Conservation (phyloP, 2,329 filamentous ascomycete genomes). For the Chaetomium globosum region DNA sequence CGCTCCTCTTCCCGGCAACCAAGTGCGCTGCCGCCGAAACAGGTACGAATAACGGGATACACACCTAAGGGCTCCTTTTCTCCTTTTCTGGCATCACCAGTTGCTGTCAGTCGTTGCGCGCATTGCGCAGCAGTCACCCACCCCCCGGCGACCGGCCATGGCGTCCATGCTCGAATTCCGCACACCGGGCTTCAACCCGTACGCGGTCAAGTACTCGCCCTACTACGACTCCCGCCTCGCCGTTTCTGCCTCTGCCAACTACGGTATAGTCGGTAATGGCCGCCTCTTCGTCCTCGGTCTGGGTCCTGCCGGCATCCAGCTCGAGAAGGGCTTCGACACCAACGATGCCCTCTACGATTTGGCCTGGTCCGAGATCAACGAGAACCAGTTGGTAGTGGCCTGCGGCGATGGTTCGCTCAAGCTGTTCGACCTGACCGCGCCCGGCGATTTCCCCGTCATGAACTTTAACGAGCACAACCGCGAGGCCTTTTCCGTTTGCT, state of each 20-base stretch:
- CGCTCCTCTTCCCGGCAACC: constrained; percentile 6
- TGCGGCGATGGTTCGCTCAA: constrained; percentile 94
- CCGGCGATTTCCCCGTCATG: constrained; percentile 83
- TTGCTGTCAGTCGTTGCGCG: constrained; percentile 8
- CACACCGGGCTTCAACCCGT: constrained; percentile 92
- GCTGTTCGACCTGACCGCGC: constrained; percentile 76
- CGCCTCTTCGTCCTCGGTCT: constrained; percentile 82
- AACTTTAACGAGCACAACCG: constrained; percentile 92
- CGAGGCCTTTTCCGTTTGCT: constrained; percentile 89
- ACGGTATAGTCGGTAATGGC: constrained; percentile 95
- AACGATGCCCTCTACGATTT: constrained; percentile 96
- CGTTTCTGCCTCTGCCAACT: constrained; percentile 89
- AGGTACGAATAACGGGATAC: background rate
- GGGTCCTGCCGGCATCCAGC: constrained; percentile 78
- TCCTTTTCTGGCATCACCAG: background rate
- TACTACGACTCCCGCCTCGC: constrained; percentile 96
- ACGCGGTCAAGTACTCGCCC: constrained; percentile 96
- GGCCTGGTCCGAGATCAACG: constrained; percentile 93
- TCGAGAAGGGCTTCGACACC: constrained; percentile 92
- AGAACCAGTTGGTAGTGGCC: constrained; percentile 87
- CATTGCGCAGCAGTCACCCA: constrained; percentile 13
- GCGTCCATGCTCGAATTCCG: constrained; percentile 85
- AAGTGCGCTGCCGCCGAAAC: background rate
- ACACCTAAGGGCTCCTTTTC: background rate
- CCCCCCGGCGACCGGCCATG: constrained; percentile 38